Percentiles rank a stretch among this genome's conserved stretches.
These are phyloP conservation scores for Xylariomycetidae sp. DNA, from an alignment of 2,329 filamentous ascomycete species.

Conservation along the genomic window DNA sequence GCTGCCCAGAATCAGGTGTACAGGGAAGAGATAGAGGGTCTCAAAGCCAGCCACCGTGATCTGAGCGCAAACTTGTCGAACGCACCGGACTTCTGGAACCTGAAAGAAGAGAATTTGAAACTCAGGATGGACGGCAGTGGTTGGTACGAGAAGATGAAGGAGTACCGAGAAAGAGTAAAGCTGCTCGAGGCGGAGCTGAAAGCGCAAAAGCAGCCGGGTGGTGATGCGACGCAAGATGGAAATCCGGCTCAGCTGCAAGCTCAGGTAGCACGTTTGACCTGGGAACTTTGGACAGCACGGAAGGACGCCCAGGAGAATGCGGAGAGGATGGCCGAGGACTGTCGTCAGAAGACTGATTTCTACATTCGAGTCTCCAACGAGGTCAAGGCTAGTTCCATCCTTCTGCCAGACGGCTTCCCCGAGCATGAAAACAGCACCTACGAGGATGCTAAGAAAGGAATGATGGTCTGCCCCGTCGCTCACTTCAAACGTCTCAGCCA, in stretches of 20 bases:
- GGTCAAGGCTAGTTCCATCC: constrained; percentile 8
- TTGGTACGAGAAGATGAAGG: constrained; percentile 2
- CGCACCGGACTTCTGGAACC: no score
- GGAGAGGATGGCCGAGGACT: no score
- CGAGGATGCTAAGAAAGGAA: constrained; percentile 6
- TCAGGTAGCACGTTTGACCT: no score
- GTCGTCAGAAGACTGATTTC: no score
- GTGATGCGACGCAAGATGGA: no score
- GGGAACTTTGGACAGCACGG: no score
- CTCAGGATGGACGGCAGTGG: no score
- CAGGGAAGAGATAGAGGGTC: background rate
- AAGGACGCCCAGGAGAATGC: no score
- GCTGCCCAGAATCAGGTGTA: constrained; percentile 1
- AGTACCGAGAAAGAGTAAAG: background rate
- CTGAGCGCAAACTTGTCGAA: no score
- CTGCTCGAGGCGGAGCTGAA: background rate
- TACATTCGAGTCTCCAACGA: no score
- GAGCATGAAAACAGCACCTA: constrained; percentile 9
- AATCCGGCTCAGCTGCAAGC: no score
- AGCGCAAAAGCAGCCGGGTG: no score
- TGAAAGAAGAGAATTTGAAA: constrained; percentile 2
- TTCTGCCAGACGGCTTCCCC: constrained; percentile 7
- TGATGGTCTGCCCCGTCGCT: constrained; percentile 4
- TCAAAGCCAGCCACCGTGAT: background rate
- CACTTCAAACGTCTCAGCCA: constrained; percentile 5